These are phyloP conservation scores for Aspergillus sp. DNA, from an alignment of 2,329 filamentous ascomycete species.

Conservation along the genomic window DNA sequence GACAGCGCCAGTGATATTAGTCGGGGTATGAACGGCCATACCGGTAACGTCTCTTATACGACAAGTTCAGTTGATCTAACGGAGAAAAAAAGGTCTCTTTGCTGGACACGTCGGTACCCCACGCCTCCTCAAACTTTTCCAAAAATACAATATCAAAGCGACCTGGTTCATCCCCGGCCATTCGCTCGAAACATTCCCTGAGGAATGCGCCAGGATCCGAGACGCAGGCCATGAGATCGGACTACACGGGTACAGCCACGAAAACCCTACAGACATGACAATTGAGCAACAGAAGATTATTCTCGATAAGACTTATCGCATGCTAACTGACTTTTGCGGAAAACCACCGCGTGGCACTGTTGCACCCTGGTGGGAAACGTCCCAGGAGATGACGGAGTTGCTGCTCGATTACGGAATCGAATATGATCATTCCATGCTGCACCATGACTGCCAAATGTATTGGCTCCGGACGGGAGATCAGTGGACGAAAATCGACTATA, in stretches of 20 bases:
- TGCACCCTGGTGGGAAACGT: slow-evolving; percentile 75
- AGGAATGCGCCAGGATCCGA: slow-evolving; percentile 61
- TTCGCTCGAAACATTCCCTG: slow-evolving; percentile 64
- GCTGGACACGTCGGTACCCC: slow-evolving; percentile 67
- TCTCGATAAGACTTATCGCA: slow-evolving; percentile 71
- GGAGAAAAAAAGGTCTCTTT: slow-evolving; percentile 53
- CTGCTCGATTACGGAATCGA: slow-evolving; percentile 46
- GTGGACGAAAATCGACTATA: slow-evolving; percentile 49
- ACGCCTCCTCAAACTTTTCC: slow-evolving; percentile 68
- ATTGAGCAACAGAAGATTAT: slow-evolving; percentile 74
- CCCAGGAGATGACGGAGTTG: slow-evolving; percentile 60
- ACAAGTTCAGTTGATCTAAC: neutral
- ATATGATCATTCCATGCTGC: slow-evolving; percentile 47
- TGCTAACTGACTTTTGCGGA: slow-evolving; percentile 72
- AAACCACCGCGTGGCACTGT: slow-evolving; percentile 73
- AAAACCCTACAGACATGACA: slow-evolving; percentile 71
- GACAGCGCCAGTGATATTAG: slow-evolving; percentile 72
- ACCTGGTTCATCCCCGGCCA: slow-evolving; percentile 67
- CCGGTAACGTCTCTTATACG: too few relatives aligned
- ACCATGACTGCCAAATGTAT: slow-evolving; percentile 48
- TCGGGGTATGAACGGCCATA: slow-evolving; percentile 50
- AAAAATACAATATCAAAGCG: slow-evolving; percentile 70
- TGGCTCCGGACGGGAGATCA: slow-evolving; percentile 44
- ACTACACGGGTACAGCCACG: slow-evolving; percentile 72
- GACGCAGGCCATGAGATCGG: slow-evolving; percentile 67